A percentile compares a stretch with the other conserved stretches of the same genome.
These are phyloP conservation scores for Monilinia aucupariae DNA, from an alignment of 2,329 filamentous ascomycete species.

Conservation along the genomic window DNA sequence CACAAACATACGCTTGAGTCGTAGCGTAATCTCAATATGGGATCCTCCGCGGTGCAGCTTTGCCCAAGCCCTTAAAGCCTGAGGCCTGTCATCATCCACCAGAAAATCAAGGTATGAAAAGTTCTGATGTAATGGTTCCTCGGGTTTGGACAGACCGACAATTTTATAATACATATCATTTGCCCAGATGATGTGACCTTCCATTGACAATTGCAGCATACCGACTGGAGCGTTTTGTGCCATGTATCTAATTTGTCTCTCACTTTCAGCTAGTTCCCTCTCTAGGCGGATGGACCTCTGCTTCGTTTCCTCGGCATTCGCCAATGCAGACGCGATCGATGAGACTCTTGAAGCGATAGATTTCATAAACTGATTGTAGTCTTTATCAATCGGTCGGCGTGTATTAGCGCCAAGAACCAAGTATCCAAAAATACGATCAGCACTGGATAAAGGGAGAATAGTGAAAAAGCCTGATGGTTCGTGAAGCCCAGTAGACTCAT, in stretches of 20 bases:
- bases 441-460: slow-evolving; percentile 26
- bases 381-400: slow-evolving; percentile 28
- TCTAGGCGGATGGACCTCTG: slow-evolving; percentile 17
- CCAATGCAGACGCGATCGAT: slow-evolving; percentile 25
- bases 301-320: slow-evolving; percentile 23
- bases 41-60: slow-evolving; percentile 22
- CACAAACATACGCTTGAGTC: slow-evolving; percentile 28
- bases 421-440: slow-evolving; percentile 26
- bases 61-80: slow-evolving; percentile 24
- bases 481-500: slow-evolving; percentile 19
- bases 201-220: slow-evolving; percentile 28
- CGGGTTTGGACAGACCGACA: slow-evolving; percentile 22
- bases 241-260: slow-evolving; percentile 29
- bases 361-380: slow-evolving; percentile 28
- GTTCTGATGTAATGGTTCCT: slow-evolving; percentile 18
- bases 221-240: slow-evolving; percentile 32
- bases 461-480: slow-evolving; percentile 26
- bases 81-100: slow-evolving; percentile 25
- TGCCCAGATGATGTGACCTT: slow-evolving; percentile 29
- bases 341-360: slow-evolving; percentile 27
- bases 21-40: slow-evolving; percentile 26
- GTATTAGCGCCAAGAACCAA: slow-evolving; percentile 30
- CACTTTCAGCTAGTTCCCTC: slow-evolving; percentile 16
- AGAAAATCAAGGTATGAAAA: slow-evolving; percentile 27
- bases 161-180: slow-evolving; percentile 31